Base-by-base conservation (phyloP, 495 filamentous ascomycete species). In the Talaromyces wortmannii region DNA sequence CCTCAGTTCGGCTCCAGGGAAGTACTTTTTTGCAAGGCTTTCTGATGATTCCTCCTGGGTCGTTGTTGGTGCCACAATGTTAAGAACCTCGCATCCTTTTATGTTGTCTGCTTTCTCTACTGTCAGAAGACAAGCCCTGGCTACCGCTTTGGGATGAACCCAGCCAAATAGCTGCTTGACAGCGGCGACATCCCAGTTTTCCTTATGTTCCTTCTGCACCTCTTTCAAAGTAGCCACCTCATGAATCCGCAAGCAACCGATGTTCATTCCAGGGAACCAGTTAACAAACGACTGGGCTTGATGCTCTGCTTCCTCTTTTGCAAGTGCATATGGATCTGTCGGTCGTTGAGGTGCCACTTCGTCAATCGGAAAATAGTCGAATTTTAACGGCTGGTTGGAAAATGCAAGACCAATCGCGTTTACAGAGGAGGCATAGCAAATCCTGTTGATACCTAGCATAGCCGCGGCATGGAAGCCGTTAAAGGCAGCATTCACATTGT, bases 291-390 rank as follows among this genome's bases (percentile, higher is more conserved):
- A 45, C 13, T 32, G 16, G 17, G 52, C 60, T 51, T 62, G 60
- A 5, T 33, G 10, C 36, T 62, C 60, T 12, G 60, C 55, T 47
- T 62, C 60, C 7, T 57, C 55, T 29, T 62, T 62, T 0, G 60
- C 60, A 2, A 62, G 55, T 2, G 60, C 57, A 47, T 62, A 59
- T 2, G 60, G 32, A 45, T 62, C 60, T 4, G 60, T 62, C 45
- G 60, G 60, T 0, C 47, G 55, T 18, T 54, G 47, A 5, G 57
- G 55, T 3, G 52, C 48, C 11, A 59, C 55, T 50, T 62, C 60
- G n/a, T 62, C 60, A 31, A 62, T 52, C 13, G 60, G 60, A 49
- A 62, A 59, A 43, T 62, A 62, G 42, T 62, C 60, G 33, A 62
- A 62, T 10, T 53, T 10, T 31, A 62, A 36, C 7, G 60, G 60